Base-by-base conservation (phyloP, 495 filamentous ascomycete species). In the Neurospora hispaniola region DNA sequence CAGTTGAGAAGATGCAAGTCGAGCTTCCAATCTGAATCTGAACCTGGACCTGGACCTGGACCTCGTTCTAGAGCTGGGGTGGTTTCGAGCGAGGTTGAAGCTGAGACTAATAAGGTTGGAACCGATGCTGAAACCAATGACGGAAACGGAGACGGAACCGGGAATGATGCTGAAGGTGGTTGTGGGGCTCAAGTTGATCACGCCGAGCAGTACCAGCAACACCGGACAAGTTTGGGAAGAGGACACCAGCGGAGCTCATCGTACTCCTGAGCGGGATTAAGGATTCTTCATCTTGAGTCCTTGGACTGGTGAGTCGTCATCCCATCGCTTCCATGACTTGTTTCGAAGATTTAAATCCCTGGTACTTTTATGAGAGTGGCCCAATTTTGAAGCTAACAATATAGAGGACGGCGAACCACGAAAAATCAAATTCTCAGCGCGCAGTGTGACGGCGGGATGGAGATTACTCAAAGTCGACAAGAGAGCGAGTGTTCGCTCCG, bases 1-100 rank as follows among this genome's bases (percentile, higher is more conserved):
- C 68, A 42, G 18, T 69, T 79, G 69, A 71, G 69, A 31, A 69
- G 41, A 7, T 66, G 54, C 54, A 66, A 38, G 54, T 66, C 54
- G 54, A 35, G 54, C 16, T 8, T 35, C n/a, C 18, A 10, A 59
- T 10, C 20, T 59, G 48, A 20, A 27, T 18, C 42, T 43, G 14
- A 14, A 11, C 9, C 40, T 41, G 40, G 10, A 27, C 3, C 10
- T 11, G 46, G n/a, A 43, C 16, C 42, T n/a, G 44, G 44, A 46
- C 12, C 14, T 62, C 2, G 14, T 46, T 20, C 43, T 46, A 20
- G 43, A 18, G 27, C 5, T 4, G 27, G 23, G 48, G 23, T 59
- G 48, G 3, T 27, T 27, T 5, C 11, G 10, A 23, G 44, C 12
- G 48, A 27, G 23, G 27, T 27, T 23, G 20, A 27, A 4, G 23